Percentiles rank a stretch among this genome's conserved stretches.
phyloP scores from a whole-genome alignment of 1,284 basidiomycete genomes.

The Jaminaea rosea region DNA sequence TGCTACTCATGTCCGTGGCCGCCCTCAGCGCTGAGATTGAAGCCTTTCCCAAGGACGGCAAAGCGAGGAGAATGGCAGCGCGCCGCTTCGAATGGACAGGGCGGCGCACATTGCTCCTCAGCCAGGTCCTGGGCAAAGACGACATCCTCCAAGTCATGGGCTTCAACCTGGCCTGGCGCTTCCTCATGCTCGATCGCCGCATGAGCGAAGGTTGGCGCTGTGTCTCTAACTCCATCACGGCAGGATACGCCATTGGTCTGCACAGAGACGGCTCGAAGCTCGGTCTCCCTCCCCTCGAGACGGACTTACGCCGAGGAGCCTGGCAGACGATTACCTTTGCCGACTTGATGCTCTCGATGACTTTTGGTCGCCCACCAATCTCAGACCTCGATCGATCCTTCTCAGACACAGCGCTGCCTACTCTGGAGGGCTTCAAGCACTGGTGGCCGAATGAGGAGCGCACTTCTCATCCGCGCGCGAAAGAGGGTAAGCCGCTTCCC shows the following conservation, averaged over 20 bases:
- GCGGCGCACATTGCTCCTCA: constrained; percentile 13
- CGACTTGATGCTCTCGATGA: constrained; percentile 26
- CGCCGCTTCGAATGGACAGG: constrained; percentile 8
- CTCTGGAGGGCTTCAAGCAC: constrained; percentile 5
- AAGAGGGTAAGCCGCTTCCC: constrained; percentile 20
- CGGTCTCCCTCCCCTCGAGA: constrained; percentile 20
- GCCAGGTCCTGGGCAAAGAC: constrained; percentile 9
- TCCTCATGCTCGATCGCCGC: constrained; percentile 31
- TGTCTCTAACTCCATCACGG: constrained; percentile 21
- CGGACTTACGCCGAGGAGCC: constrained; percentile 27
- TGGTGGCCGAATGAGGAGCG: not conserved
- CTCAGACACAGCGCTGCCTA: constrained; percentile 30
- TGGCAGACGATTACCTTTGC: constrained; percentile 34
- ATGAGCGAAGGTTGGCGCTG: constrained; percentile 30
- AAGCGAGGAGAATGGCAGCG: constrained; percentile 3
- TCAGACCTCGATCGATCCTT: constrained; percentile 26
- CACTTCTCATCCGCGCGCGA: constrained; percentile 8
- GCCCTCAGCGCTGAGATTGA: constrained; percentile 9
- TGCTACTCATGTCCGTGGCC: constrained; percentile 22
- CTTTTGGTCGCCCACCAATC: constrained; percentile 28
- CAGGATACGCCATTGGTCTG: constrained; percentile 35
- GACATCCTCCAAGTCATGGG: constrained; percentile 32
- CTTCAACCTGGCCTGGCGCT: constrained; percentile 25
- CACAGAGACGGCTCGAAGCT: constrained; percentile 37
- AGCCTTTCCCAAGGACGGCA: constrained; percentile 5